Conservation (phyloP, 2,329 filamentous ascomycete genomes). For the Aspergillus fumigatiaffinis region DNA sequence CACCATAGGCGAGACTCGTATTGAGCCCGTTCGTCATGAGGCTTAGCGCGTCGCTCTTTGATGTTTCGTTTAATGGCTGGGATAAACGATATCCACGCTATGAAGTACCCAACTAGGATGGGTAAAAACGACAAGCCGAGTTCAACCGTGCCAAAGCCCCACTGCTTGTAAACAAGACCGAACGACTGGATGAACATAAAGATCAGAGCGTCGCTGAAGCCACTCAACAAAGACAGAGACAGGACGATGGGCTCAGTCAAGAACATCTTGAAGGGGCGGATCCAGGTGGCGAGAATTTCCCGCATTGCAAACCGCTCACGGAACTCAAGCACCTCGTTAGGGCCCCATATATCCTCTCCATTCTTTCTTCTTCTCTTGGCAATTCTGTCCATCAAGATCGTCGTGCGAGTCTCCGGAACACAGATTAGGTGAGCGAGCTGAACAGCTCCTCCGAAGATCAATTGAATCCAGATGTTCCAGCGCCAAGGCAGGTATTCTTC, state of each 20-base stretch:
- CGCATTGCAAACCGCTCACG: constrained; percentile 54
- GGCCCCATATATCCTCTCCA: constrained; percentile 65
- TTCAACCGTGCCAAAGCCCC: constrained; percentile 50
- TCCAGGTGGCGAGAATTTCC: constrained; percentile 57
- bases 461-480: constrained; percentile 81
- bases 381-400: constrained; percentile 72
- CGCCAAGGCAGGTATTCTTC: constrained; percentile 65
- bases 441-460: constrained; percentile 69
- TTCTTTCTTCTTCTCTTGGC: constrained; percentile 68
- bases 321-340: constrained; percentile 64
- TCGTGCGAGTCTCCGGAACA: constrained; percentile 74
- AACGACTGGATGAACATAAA: constrained; percentile 66
- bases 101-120: constrained; percentile 55
- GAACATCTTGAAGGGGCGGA: constrained; percentile 62
- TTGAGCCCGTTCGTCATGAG: constrained; percentile 54
- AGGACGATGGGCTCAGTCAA: constrained; percentile 62
- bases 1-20: constrained; percentile 62
- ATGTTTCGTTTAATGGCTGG: constrained; percentile 51
- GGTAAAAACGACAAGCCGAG: constrained; percentile 54
- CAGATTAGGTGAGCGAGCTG: constrained; percentile 64
- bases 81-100: constrained; percentile 57
- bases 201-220: constrained; percentile 63
- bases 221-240: constrained; percentile 57
- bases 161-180: constrained; percentile 56
- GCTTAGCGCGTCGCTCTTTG: constrained; percentile 43